These are phyloP conservation scores for Penicillium sumatraense DNA, from an alignment of 2,329 filamentous ascomycete species.

Conservation along the genomic window DNA sequence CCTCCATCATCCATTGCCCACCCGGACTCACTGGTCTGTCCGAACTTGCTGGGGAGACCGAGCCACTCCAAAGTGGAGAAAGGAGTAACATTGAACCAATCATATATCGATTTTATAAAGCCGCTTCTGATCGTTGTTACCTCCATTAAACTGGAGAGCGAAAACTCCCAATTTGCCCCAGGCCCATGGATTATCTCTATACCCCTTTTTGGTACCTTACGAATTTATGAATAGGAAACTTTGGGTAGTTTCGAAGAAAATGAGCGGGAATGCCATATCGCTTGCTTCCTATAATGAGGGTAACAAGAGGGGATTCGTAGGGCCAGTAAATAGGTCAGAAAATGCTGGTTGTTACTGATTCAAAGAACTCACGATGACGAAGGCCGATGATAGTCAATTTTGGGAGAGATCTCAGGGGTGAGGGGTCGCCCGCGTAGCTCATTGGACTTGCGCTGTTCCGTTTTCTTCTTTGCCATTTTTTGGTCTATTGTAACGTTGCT, in stretches of 20 bases:
- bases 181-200: background rate
- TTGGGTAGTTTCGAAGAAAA: slow-evolving; percentile 11
- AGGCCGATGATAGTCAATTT: slow-evolving; percentile 15
- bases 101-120: background rate
- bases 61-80: slow-evolving; percentile 2
- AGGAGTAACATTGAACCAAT: background rate
- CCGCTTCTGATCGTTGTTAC: background rate
- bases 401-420: slow-evolving; percentile 12
- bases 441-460: slow-evolving; percentile 13
- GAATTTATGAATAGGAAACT: background rate
- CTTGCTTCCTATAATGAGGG: slow-evolving; percentile 15
- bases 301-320: slow-evolving; percentile 12
- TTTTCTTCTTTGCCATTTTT: slow-evolving; percentile 14
- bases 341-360: slow-evolving; percentile 4
- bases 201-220: background rate
- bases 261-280: slow-evolving; percentile 15
- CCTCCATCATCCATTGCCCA: background rate
- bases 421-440: background rate
- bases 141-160: background rate
- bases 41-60: background rate
- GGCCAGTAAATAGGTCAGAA: slow-evolving; percentile 10
- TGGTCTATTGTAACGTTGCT: background rate
- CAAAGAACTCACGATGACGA: slow-evolving; percentile 13
- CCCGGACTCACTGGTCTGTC: background rate
- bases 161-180: background rate